Percentiles rank a stretch among this genome's conserved stretches.
phyloP scores from a whole-genome alignment of 148 eudicot genomes.

The Nyssa sinensis region DNA sequence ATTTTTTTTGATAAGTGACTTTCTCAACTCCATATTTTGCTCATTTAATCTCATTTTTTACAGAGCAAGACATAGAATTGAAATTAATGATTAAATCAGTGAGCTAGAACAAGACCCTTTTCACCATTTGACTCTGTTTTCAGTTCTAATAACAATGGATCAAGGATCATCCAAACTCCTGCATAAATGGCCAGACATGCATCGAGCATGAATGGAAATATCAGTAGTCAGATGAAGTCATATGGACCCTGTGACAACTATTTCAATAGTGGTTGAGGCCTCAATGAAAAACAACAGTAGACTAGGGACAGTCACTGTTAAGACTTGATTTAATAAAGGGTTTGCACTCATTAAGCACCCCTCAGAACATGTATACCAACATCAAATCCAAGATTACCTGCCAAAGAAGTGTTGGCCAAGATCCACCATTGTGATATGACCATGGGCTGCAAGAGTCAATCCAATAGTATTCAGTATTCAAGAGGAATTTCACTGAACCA shows the following conservation, averaged over 20 bases:
- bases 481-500: not conserved
- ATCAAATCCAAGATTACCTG: conserved; percentile 50
- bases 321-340: not conserved
- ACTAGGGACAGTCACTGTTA: not conserved
- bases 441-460: conserved; percentile 59
- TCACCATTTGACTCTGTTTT: too few species aligned
- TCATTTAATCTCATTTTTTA: not conserved
- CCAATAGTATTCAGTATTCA: not conserved
- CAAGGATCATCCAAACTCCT: not conserved
- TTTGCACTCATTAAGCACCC: not conserved
- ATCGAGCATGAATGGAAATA: conserved; percentile 3
- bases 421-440: conserved; percentile 98
- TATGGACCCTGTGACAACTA: not conserved
- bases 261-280: not conserved
- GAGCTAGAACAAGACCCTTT: not conserved
- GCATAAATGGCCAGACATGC: not conserved
- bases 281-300: not conserved
- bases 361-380: not conserved
- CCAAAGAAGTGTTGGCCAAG: conserved; percentile 98
- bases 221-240: not conserved
- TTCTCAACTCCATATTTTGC: too few species aligned
- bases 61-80: not conserved
- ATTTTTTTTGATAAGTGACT: too few species aligned
- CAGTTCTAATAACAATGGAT: not conserved
- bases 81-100: not conserved